These are phyloP conservation scores for Talaromyces borbonicus DNA, from an alignment of 495 filamentous ascomycete species.

Conservation along the genomic window DNA sequence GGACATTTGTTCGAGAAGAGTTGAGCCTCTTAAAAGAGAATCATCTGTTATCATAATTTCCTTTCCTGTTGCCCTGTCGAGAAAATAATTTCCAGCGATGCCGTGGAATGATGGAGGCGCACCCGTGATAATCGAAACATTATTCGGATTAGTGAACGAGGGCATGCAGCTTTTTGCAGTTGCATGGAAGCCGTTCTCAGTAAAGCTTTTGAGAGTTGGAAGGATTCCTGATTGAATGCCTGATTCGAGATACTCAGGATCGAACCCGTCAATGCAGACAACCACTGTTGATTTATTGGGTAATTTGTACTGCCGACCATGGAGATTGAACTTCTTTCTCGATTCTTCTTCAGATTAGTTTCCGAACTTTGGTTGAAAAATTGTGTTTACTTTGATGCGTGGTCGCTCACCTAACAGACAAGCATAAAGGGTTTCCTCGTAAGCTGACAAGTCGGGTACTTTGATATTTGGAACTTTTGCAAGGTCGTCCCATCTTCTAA, in stretches of 20 bases:
- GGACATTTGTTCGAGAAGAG: conserved; percentile 25
- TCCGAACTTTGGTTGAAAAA: too few species aligned
- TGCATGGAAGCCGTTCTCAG: conserved; percentile 22
- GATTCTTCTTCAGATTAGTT: conserved; percentile 10
- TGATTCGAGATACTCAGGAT: conserved; percentile 21
- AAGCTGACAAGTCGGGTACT: conserved; percentile 16
- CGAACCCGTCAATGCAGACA: conserved; percentile 29
- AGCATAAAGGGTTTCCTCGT: conserved; percentile 14
- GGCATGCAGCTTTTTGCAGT: conserved; percentile 26
- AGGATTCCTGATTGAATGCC: conserved; percentile 19
- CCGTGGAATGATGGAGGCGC: conserved; percentile 21
- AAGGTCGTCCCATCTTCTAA: conserved; percentile 30
- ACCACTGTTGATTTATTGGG: conserved; percentile 20
- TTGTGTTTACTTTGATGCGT: background rate
- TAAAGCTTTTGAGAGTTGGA: conserved; percentile 17
- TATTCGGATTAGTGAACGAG: conserved; percentile 27
- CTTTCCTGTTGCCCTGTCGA: conserved; percentile 23
- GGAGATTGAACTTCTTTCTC: conserved; percentile 12
- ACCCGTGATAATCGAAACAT: conserved; percentile 27
- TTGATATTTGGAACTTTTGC: conserved; percentile 23
- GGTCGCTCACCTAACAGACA: conserved; percentile 14
- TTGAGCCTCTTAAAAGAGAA: conserved; percentile 20
- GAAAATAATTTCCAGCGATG: conserved; percentile 28
- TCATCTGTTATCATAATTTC: conserved; percentile 27
- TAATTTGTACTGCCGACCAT: conserved; percentile 14